phyloP scores from a whole-genome alignment of 192 early-diverging fungal genomes.

The Funneliformis mosseae region DNA sequence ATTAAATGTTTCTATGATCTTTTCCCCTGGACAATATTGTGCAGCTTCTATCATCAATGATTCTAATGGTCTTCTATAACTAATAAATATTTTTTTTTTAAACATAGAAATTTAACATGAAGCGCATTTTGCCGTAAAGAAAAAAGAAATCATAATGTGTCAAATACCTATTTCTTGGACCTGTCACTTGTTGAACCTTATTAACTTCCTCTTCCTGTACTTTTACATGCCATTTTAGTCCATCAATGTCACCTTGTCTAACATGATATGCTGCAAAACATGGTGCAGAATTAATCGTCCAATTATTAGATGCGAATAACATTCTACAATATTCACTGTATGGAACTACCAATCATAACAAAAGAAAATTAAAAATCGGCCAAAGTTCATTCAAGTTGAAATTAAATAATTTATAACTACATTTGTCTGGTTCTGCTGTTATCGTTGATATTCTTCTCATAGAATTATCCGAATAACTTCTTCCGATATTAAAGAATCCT shows the following conservation, averaged over 20 bases:
- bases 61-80: conserved; percentile 17
- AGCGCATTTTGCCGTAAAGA: neutral
- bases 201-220: neutral
- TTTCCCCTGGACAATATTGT: neutral
- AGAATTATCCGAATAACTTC: neutral
- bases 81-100: neutral
- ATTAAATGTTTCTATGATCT: neutral
- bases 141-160: neutral
- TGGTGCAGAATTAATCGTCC: conserved; percentile 4
- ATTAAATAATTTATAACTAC: neutral
- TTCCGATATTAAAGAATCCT: neutral
- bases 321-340: conserved; percentile 1
- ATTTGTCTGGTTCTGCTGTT: neutral
- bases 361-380: neutral
- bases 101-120: neutral
- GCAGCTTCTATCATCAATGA: neutral
- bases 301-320: neutral
- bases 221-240: conserved; percentile 14
- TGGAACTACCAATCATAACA: neutral
- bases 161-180: conserved; percentile 22
- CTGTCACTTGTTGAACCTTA: neutral
- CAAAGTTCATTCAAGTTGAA: no score
- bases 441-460: neutral
- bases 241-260: neutral
- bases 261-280: conserved; percentile 25